Base-by-base conservation (phyloP, 1,284 basidiomycete genomes). In the Mycosarcoma maydis region DNA sequence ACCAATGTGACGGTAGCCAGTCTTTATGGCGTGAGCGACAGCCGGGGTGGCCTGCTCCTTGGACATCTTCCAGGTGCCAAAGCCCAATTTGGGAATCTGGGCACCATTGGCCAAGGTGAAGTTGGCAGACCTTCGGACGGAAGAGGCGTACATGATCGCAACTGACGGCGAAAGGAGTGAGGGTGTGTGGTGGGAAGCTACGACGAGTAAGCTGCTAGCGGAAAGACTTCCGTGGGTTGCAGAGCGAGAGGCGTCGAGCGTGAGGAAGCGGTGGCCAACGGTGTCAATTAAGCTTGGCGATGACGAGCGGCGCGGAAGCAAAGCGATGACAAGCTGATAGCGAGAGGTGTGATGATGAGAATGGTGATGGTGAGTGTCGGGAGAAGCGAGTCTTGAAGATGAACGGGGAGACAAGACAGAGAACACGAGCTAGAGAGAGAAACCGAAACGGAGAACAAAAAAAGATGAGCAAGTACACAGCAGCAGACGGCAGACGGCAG, bases 41-140 rank as follows among this genome's bases (percentile, higher is more conserved):
- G 84, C 76, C 0, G 85, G 65, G 43, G 84, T 74, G 9, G 86
- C 88, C 73, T 90, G 70, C 13, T 74, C 70, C 56, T 73, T 75
- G 41, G 66, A 57, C 55, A 73, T 58, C 54, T 73, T 73, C 73
- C 75, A 77, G 24, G 75, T 77, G 36, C 74, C 73, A 39, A 75
- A 69, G 23, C 75, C 75, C 14, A 77, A 47, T 60, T 75, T 75
- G 54, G 75, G 75, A 46, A 76, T 75, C 60, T 73, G 41, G 40
- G 75, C 70, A 46, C 73, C 73, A 20, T 73, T 76, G 44, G 75
- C 75, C 55, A 77, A 50, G 44, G 64, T 64, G 43, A 62, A 65
- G 46, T 61, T 58, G 47, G 75, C 64, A 23, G 72, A 74, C 43
- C 73, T 59, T 51, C 75, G 70, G 53, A 68, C 48, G 22, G 70